Evolutionary conservation across 805 yeast species (phyloP).

Genomic region (Cyberlindnera veronae): DNA sequence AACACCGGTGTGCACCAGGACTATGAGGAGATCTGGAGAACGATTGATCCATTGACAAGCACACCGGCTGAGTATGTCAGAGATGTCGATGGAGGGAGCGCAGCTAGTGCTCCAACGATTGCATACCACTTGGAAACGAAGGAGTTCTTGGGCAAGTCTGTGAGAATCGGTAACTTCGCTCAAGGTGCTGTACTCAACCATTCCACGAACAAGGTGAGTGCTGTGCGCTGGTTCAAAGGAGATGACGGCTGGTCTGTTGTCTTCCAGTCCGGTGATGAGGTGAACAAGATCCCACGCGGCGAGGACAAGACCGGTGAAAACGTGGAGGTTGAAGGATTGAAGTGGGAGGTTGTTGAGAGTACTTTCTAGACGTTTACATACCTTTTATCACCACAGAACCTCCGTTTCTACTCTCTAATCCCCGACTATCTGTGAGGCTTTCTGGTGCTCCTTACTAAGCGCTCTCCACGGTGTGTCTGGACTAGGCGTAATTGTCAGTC

Average conservation of each 20-base stretch:
- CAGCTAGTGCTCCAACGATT: slow-evolving; percentile 5
- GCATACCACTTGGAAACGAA: slow-evolving; percentile 34
- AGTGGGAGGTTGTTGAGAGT: slow-evolving; percentile 20
- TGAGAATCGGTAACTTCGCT: slow-evolving; percentile 47
- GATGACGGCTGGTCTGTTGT: slow-evolving; percentile 16
- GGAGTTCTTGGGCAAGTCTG: slow-evolving; percentile 41
- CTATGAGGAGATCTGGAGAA: slow-evolving; percentile 54
- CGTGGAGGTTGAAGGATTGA: slow-evolving; percentile 8
- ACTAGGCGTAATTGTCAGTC: too few species aligned
- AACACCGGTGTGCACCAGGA: slow-evolving; percentile 38
- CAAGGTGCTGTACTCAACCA: slow-evolving; percentile 42
- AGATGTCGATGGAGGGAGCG: slow-evolving; percentile 27
- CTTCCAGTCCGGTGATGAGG: slow-evolving; percentile 20
- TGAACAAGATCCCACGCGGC: slow-evolving; percentile 17
- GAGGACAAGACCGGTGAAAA: slow-evolving; percentile 15
- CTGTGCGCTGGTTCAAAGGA: slow-evolving; percentile 16
- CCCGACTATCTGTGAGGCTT: too few species aligned
- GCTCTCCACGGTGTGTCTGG: too few species aligned
- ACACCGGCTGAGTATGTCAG: slow-evolving; percentile 27
- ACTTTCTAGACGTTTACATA: slow-evolving; percentile 4
- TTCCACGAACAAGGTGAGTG: slow-evolving; percentile 22
- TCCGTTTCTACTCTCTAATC: too few species aligned
- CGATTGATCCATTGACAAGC: slow-evolving; percentile 38
- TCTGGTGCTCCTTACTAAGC: too few species aligned
- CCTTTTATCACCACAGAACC: too few species aligned